A percentile compares a stretch with the other conserved stretches of the same genome.
Evolutionary conservation across 176 grass and related monocot genomes (phyloP).

Genomic region (Eleusine indica): DNA sequence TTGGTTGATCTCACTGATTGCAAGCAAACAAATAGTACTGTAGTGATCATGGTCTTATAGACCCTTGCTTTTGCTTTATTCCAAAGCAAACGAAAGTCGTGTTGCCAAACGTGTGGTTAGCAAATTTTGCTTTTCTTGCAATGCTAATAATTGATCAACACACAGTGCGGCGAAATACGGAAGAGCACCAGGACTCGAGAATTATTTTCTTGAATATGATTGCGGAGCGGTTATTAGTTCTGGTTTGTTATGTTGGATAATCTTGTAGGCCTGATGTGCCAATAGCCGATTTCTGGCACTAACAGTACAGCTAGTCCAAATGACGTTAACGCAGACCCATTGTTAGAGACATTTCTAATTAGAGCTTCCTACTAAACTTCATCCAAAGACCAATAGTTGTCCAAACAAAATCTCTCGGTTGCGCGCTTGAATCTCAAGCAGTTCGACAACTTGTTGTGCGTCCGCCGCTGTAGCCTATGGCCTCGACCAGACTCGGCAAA

Average conservation of each 20-base stretch:
- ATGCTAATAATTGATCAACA: neutral
- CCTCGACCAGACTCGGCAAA: neutral
- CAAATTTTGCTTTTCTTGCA: neutral
- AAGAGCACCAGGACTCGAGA: neutral
- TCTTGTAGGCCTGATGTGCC: neutral
- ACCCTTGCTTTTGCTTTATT: neutral
- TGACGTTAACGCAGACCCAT: neutral
- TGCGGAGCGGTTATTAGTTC: neutral
- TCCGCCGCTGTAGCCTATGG: neutral
- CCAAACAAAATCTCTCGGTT: neutral
- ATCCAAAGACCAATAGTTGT: neutral
- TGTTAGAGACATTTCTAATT: neutral
- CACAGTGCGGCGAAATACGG: neutral
- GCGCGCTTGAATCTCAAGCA: neutral
- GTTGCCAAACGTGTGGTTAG: neutral
- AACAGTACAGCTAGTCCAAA: neutral
- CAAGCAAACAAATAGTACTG: neutral
- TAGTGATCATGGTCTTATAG: neutral
- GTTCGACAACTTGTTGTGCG: neutral
- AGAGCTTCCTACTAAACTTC: too few relatives aligned
- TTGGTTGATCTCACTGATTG: conserved; percentile 5
- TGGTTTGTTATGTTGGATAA: neutral
- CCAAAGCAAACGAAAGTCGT: neutral
- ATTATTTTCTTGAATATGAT: neutral
- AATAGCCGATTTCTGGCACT: neutral